Conservation (phyloP, 1,284 basidiomycete genomes). For the Vanrija humicola region DNA sequence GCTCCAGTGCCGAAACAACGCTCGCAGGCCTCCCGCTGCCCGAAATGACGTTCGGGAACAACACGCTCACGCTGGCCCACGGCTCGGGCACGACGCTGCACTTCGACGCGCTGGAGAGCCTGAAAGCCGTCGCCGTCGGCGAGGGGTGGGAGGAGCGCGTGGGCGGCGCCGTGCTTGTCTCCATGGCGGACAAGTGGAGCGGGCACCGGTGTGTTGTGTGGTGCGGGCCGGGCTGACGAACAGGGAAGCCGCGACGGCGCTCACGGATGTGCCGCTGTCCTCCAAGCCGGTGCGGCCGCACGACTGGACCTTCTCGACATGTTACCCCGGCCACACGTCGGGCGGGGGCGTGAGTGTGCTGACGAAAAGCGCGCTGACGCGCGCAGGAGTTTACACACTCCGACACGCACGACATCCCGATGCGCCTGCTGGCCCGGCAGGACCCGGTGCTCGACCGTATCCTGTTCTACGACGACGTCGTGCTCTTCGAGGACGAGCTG, state of each 20-base stretch:
- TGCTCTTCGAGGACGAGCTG: conserved; percentile 87
- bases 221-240: conserved; percentile 1
- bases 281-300: conserved; percentile 78
- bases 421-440: conserved; percentile 75
- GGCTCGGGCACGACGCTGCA: conserved; percentile 56
- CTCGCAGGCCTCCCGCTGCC: conserved; percentile 75
- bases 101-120: conserved; percentile 67
- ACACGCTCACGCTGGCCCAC: conserved; percentile 60
- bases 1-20: conserved; percentile 61
- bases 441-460: conserved; percentile 67
- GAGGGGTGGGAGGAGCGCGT: conserved; percentile 62
- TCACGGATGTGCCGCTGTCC: conserved; percentile 61
- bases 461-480: conserved; percentile 87
- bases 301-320: conserved; percentile 97
- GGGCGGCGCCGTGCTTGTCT: conserved; percentile 87
- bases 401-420: conserved; percentile 64
- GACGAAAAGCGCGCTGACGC: conserved; percentile 5
- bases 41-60: conserved; percentile 96
- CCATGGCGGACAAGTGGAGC: conserved; percentile 90
- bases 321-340: conserved; percentile 65
- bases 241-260: conserved; percentile 13
- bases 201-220: conserved; percentile 63
- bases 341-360: conserved; percentile 24
- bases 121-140: conserved; percentile 71
- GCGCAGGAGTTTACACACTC: conserved; percentile 53